Evolutionary conservation across 805 yeast genomes (phyloP).

Genomic region (Isabelozyma gotoi): DNA sequence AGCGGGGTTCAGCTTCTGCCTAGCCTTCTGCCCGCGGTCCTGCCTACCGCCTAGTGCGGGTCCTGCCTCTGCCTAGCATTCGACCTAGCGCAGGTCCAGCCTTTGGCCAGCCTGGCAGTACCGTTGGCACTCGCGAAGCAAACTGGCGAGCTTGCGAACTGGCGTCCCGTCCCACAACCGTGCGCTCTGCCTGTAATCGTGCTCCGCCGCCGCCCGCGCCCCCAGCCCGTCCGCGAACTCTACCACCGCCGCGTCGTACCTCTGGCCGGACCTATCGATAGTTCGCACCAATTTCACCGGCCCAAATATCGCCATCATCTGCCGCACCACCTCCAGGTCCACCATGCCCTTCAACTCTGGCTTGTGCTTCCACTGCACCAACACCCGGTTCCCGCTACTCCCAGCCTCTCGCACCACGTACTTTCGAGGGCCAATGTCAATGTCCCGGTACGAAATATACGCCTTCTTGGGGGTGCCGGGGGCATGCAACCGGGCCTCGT

Average conservation of each 20-base stretch:
- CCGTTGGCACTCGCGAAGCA: slow-evolving; percentile 37
- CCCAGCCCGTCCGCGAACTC: slow-evolving; percentile 23
- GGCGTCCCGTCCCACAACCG: slow-evolving; percentile 47
- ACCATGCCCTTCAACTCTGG: slow-evolving; percentile 32
- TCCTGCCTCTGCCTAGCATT: too few species aligned
- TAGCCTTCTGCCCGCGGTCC: too few species aligned
- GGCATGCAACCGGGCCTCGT: slow-evolving; percentile 19
- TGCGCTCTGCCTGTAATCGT: slow-evolving; percentile 43
- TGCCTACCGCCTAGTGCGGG: too few species aligned
- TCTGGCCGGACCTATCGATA: slow-evolving; percentile 1
- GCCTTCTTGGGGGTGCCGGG: slow-evolving; percentile 2
- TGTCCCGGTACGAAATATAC: slow-evolving; percentile 19
- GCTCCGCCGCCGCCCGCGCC: slow-evolving; percentile 34
- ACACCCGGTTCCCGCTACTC: slow-evolving; percentile 12
- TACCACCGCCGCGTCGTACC: slow-evolving; percentile 41
- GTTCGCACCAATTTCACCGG: slow-evolving; percentile 16
- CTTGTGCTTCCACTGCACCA: slow-evolving; percentile 47
- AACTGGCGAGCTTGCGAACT: slow-evolving; percentile 46
- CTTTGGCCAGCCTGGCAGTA: background rate
- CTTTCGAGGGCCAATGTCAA: slow-evolving; percentile 7
- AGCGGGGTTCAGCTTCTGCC: too few species aligned
- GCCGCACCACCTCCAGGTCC: slow-evolving; percentile 27
- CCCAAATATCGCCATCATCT: slow-evolving; percentile 50
- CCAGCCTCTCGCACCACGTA: background rate
- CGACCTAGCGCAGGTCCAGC: too few species aligned